Evolutionary conservation across 192 early-diverging fungal genomes (phyloP).

Genomic region (Umbelopsis ramanniana): DNA sequence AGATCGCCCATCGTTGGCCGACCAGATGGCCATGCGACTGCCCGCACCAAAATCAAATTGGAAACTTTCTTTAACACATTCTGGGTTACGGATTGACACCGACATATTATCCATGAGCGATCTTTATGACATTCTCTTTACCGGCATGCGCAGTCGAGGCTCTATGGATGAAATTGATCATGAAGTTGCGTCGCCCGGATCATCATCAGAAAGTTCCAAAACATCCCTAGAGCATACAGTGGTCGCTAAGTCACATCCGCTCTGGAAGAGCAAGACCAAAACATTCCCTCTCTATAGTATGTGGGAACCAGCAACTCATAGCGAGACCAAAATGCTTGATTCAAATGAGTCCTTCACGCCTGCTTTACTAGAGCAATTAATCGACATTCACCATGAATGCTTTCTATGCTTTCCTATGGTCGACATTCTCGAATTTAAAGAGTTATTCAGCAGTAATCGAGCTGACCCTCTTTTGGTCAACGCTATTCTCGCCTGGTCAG

Average conservation of each 20-base stretch:
- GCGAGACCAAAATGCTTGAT: not conserved
- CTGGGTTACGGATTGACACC: slow-evolving; percentile 36
- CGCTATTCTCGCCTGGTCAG: slow-evolving; percentile 29
- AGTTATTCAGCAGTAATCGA: not conserved
- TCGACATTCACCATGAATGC: slow-evolving; percentile 29
- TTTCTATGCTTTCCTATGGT: slow-evolving; percentile 25
- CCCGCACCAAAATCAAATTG: slow-evolving; percentile 7
- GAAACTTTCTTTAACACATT: slow-evolving; percentile 30
- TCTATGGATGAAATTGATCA: not conserved
- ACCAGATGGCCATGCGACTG: not conserved
- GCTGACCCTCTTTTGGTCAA: slow-evolving; percentile 25
- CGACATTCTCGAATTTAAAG: slow-evolving; percentile 16
- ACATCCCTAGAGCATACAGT: not conserved
- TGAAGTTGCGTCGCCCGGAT: not conserved
- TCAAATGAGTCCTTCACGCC: not conserved
- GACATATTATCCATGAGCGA: slow-evolving; percentile 34
- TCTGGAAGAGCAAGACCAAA: slow-evolving; percentile 18
- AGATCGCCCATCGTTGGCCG: not conserved
- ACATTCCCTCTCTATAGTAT: slow-evolving; percentile 30
- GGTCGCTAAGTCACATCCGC: slow-evolving; percentile 22
- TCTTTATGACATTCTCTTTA: slow-evolving; percentile 33
- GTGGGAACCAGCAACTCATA: slow-evolving; percentile 15
- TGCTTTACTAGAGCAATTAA: slow-evolving; percentile 10
- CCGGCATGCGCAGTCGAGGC: slow-evolving; percentile 4
- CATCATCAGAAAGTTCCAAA: not conserved